These are phyloP conservation scores for Sclerotinia minor DNA, from an alignment of 2,329 filamentous ascomycete species.

Conservation along the genomic window DNA sequence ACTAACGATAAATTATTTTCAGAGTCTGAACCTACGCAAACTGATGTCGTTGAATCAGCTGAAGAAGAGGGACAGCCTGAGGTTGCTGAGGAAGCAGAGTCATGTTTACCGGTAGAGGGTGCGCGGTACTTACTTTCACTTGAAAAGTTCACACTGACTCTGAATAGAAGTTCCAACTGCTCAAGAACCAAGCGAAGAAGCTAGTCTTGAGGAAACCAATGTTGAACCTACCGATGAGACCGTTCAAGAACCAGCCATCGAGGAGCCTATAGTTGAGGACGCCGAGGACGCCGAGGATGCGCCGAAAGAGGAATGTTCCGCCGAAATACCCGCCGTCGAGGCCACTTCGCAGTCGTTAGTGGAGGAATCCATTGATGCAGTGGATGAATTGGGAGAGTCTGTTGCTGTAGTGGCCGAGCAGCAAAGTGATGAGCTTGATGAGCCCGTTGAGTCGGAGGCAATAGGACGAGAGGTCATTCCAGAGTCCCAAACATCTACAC, in stretches of 20 bases:
- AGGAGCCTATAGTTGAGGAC: neutral
- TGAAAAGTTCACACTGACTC: neutral
- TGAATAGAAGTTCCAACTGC: neutral
- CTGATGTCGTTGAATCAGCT: neutral
- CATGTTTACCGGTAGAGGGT: neutral
- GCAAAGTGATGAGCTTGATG: slow-evolving; percentile 3
- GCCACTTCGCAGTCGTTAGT: neutral
- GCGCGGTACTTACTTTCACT: neutral
- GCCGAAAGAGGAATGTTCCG: neutral
- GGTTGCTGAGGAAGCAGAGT: neutral
- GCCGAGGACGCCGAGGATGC: neutral
- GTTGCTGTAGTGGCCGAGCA: neutral
- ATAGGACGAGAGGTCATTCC: neutral
- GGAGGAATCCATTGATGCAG: neutral
- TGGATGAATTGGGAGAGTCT: neutral
- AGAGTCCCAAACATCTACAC: neutral
- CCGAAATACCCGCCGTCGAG: neutral
- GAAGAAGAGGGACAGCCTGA: neutral
- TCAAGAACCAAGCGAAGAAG: neutral
- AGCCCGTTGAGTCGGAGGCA: neutral
- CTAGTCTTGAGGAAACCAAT: too few species aligned
- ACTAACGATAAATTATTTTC: slow-evolving; percentile 8
- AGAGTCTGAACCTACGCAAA: slow-evolving; percentile 1
- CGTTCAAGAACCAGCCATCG: neutral
- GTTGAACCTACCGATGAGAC: neutral